Base-by-base conservation (phyloP, 495 filamentous ascomycete species). In the Xylaria cubensis region DNA sequence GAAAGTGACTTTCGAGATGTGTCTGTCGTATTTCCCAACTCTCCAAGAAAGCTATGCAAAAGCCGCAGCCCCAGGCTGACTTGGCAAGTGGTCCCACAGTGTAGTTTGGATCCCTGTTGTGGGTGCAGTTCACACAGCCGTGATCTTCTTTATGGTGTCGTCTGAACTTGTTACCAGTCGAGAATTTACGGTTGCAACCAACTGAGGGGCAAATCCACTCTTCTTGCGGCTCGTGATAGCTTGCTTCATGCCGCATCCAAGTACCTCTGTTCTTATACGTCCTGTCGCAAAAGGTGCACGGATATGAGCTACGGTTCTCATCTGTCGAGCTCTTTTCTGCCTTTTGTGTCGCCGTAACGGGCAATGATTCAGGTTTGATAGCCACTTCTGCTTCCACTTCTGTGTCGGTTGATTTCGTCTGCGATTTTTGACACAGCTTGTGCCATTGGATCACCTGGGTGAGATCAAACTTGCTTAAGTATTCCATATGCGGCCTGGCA, bases 181-280 rank as follows among this genome's bases (percentile, higher is more conserved):
- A 51, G 50, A 51, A 51, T 24, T n/a, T 51, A 12, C 50, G 50
- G n/a, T 51, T 51, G n/a, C 50, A 51, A 24, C 50, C n/a, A 8
- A 24, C 8, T n/a, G 50, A 21, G 8, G 50, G n/a, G n/a, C 50
- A 51, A 10, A 51, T 51, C 50, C 50, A 51, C 50, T 51, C 50
- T n/a, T 51, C 10, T 12, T 51, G 50, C n/a, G n/a, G 50, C n/a
- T 51, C 50, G n/a, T 51, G 50, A 24, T 24, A 4, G 50, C 50
- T 51, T 51, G n/a, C 50, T 51, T 51, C 50, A n/a, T 51, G 50
- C n/a, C 50, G 50, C 24, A 51, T n/a, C 50, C 50, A 51, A 51
- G 50, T 10, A 12, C 50, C 50, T 51, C 21, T 51, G n/a, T 8
- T 51, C 12, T 51, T 8, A 24, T 24, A 24, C n/a, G 50, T 9